Evolutionary conservation across 1,284 basidiomycete genomes (phyloP), one percentile per base, ranked within the genome.

Genomic region (Cryptococcus jaspeensis): DNA sequence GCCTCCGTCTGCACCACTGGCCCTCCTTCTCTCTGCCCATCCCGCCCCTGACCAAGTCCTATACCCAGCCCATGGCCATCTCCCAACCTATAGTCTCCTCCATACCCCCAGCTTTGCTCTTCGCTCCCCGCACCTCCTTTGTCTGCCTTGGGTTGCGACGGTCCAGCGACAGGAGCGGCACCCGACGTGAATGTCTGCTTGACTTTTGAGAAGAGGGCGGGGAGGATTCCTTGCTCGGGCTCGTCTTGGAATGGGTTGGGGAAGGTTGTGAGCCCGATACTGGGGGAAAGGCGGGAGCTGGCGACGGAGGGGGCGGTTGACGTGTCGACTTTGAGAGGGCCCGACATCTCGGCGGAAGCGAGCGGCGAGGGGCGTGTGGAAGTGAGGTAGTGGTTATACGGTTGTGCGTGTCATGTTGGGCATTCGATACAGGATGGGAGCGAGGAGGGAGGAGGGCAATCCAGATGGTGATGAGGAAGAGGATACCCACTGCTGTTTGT

Each of bases 241-340:
- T 76, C 76, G 52, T 78, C 76, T 16, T 69, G 62, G 62, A 76
- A 77, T 0, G 71, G 69, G 36, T 72, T 70, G 4, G 76, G 76
- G 52, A 78, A 78, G 5, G 73, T 77, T 9, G 76, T 78, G 36
- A 78, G 61, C 7, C 53, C 60, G 20, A 54, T 47, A 13, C 61
- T 48, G n/a, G 63, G 57, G 8, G 59, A 60, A 12, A 62, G 58
- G 25, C 61, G 59, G 22, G 55, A 41, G 20, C 58, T 53, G 7
- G 53, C 22, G 9, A 41, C 51, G 16, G 61, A 56, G 8, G 54
- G 45, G 8, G 45, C 47, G 8, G 50, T 39, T 35, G 50, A 16
- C 18, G 50, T 62, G 15, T 60, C 59, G 23, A 60, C 52, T 32
- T 56, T 48, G 15, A 58, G 47, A 3, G 50, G 55, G 22, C 49